These are phyloP conservation scores for Phytophthora pini DNA, from an alignment of 352 stramenopile genomes.

Conservation along the genomic window DNA sequence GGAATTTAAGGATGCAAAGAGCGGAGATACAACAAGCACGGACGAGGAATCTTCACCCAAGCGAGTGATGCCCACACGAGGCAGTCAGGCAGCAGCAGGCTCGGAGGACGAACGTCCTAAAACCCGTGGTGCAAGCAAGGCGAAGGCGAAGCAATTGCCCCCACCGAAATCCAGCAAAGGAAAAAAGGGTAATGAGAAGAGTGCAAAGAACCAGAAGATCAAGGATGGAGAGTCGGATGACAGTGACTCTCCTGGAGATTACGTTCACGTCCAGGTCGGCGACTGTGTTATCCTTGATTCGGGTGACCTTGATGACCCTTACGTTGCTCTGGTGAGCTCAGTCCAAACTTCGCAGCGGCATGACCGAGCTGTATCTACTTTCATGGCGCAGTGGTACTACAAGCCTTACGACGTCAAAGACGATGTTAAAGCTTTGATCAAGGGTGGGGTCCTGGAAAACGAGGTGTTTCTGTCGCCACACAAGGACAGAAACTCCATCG, in stretches of 20 bases:
- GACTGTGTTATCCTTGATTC: conserved; percentile 86
- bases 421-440: conserved; percentile 66
- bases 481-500: conserved; percentile 86
- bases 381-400: conserved; percentile 89
- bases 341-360: conserved; percentile 69
- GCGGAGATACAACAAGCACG: conserved; percentile 30
- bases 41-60: conserved; percentile 30
- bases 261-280: conserved; percentile 71
- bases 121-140: conserved; percentile 32
- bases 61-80: conserved; percentile 28
- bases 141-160: conserved; percentile 11
- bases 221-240: conserved; percentile 51
- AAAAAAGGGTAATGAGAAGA: conserved; percentile 19
- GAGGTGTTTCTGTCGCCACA: conserved; percentile 88
- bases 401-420: conserved; percentile 77
- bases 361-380: conserved; percentile 51
- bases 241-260: conserved; percentile 57
- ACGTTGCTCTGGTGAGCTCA: conserved; percentile 76
- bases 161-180: conserved; percentile 15
- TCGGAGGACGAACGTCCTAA: conserved; percentile 29
- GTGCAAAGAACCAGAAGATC: conserved; percentile 7
- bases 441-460: conserved; percentile 62
- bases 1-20: conserved; percentile 26
- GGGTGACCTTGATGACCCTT: conserved; percentile 66
- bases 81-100: conserved; percentile 19